Conservation (phyloP, 176 grass and related monocot genomes). For the Aegilops tauschii region DNA sequence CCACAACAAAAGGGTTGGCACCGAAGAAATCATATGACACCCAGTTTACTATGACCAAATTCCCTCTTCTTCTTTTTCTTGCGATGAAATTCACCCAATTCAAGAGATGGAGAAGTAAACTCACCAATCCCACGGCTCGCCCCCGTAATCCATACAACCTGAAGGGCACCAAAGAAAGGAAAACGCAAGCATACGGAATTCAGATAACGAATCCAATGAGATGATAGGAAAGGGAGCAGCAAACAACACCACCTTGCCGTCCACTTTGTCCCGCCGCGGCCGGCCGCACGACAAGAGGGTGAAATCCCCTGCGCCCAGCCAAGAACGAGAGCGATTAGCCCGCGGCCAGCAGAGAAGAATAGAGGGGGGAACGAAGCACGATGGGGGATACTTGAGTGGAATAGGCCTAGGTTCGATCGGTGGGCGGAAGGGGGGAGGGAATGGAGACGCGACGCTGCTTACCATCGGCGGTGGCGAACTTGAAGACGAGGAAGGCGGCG, state of each 20-base stretch:
- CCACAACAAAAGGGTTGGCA: background rate
- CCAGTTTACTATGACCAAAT: background rate
- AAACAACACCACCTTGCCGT: conserved; percentile 61
- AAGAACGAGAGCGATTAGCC: background rate
- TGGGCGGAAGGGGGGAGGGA: background rate
- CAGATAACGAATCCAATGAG: background rate
- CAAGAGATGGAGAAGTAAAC: background rate
- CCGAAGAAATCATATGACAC: background rate
- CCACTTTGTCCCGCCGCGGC: conserved; percentile 66
- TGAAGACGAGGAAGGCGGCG: conserved; percentile 45
- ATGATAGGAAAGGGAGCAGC: background rate
- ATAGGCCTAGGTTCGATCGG: background rate
- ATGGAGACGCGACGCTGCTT: background rate
- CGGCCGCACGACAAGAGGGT: conserved; percentile 64
- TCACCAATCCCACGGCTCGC: conserved; percentile 96
- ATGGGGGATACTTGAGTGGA: background rate
- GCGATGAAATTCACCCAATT: background rate
- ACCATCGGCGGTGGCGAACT: conserved; percentile 85
- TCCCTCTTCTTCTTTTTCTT: background rate
- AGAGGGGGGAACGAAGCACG: background rate
- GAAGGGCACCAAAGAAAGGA: background rate
- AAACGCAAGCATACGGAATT: background rate
- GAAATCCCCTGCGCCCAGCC: conserved; percentile 64
- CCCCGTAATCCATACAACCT: conserved; percentile 98
- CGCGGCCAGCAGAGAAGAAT: background rate